phyloP scores from a whole-genome alignment of 345 rosid species.

The Arabis alpina region DNA sequence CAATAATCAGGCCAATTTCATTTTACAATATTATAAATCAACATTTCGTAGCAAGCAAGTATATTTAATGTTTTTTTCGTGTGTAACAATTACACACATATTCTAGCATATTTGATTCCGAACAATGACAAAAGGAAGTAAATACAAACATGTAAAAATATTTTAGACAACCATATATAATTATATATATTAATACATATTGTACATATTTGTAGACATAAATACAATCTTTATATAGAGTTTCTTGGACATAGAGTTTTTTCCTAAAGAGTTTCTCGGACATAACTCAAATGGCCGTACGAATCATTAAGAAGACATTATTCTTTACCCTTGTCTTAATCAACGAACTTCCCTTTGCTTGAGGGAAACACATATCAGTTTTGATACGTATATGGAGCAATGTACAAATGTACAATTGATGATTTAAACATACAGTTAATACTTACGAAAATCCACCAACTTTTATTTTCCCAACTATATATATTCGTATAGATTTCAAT shows the following conservation, averaged over 20 bases:
- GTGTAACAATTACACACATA: no score
- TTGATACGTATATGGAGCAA: conserved; percentile 10
- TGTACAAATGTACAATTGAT: not conserved
- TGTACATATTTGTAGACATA: no score
- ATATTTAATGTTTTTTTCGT: no score
- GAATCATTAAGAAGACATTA: conserved; percentile 25
- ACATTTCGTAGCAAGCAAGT: no score
- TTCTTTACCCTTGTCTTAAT: conserved; percentile 39
- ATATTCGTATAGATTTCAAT: not conserved
- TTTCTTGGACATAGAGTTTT: no score
- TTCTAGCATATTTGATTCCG: no score
- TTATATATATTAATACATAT: no score
- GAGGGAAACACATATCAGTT: conserved; percentile 17
- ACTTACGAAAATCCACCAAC: not conserved
- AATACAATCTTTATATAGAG: no score
- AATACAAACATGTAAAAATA: no score
- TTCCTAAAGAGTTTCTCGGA: not conserved
- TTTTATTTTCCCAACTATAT: not conserved
- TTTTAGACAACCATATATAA: no score
- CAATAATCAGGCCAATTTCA: conserved; percentile 4
- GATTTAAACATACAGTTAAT: not conserved
- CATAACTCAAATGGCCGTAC: conserved; percentile 6
- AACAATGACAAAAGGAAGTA: no score
- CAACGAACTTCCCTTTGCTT: conserved; percentile 42
- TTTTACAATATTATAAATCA: conserved; percentile 3